These are phyloP conservation scores for Cephalotrichum gorgonifer DNA, from an alignment of 2,329 filamentous ascomycete genomes.

Conservation along the genomic window DNA sequence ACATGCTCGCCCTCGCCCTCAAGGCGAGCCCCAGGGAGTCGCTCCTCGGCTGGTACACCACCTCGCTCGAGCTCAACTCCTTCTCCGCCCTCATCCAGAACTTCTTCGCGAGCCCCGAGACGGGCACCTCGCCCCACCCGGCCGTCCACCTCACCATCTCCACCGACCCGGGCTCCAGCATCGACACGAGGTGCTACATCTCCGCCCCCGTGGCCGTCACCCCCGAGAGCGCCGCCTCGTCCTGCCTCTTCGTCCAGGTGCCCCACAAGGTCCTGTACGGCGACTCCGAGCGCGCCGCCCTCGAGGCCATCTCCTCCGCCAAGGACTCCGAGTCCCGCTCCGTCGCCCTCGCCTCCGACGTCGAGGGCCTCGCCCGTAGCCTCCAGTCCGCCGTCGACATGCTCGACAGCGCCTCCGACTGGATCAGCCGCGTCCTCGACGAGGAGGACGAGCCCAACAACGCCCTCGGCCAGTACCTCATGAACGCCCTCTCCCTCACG, in stretches of 20 bases:
- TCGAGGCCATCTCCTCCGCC: conserved; percentile 77
- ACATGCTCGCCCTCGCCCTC: conserved; percentile 91
- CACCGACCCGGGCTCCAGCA: conserved; percentile 77
- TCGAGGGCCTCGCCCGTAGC: conserved; percentile 77
- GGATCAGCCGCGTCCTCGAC: conserved; percentile 87
- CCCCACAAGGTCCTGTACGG: conserved; percentile 89
- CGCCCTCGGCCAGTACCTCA: conserved; percentile 85
- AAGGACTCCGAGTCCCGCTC: conserved; percentile 68
- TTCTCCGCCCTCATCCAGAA: conserved; percentile 99
- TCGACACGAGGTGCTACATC: conserved; percentile 90
- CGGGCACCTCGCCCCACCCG: conserved; percentile 95
- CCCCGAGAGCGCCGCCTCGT: conserved; percentile 87
- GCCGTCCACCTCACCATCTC: conserved; percentile 93
- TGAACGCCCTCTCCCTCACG: conserved; percentile 85
- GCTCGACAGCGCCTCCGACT: conserved; percentile 83
- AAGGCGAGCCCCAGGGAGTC: conserved; percentile 90
- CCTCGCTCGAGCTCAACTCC: conserved; percentile 90
- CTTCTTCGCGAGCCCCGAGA: conserved; percentile 95
- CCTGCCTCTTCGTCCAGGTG: conserved; percentile 94
- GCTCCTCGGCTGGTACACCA: conserved; percentile 97
- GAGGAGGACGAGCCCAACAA: conserved; percentile 86
- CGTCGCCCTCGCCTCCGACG: conserved; percentile 69
- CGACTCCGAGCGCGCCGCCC: conserved; percentile 54
- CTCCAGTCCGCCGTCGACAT: conserved; percentile 82
- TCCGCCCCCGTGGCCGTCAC: conserved; percentile 91